Conservation (phyloP, 257 asterid genomes). For the Solanum boliviense region DNA sequence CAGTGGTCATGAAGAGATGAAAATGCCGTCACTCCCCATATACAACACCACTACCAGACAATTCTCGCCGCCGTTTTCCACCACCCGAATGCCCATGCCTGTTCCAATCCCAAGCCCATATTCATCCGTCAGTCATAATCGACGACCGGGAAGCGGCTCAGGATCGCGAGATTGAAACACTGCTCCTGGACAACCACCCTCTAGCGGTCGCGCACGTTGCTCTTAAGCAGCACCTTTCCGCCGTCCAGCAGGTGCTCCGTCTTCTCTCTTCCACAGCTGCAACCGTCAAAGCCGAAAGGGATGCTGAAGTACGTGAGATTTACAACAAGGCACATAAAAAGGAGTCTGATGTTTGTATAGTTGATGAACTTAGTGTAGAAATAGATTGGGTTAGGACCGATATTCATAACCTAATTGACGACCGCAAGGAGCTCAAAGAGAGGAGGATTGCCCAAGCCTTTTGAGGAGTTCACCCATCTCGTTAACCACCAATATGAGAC, state of each 20-base stretch:
- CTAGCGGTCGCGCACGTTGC: conserved; percentile 57
- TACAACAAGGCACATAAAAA: conserved; percentile 40
- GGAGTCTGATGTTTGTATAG: conserved; percentile 54
- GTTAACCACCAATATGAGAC: not conserved
- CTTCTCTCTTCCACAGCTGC: conserved; percentile 46
- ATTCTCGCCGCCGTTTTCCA: conserved; percentile 8
- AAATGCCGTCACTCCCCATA: not conserved
- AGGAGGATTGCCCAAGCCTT: not conserved
- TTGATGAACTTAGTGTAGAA: conserved; percentile 25
- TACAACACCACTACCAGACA: conserved; percentile 10
- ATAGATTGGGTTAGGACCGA: conserved; percentile 42
- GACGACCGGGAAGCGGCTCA: conserved; percentile 44
- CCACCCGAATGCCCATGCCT: conserved; percentile 8
- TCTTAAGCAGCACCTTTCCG: conserved; percentile 45
- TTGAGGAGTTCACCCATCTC: not conserved
- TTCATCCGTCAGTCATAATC: conserved; percentile 7
- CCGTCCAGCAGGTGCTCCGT: conserved; percentile 55
- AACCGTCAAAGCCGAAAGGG: conserved; percentile 51
- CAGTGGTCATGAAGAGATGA: conserved; percentile 7
- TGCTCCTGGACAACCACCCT: conserved; percentile 68
- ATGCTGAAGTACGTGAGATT: conserved; percentile 59
- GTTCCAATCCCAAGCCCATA: not conserved
- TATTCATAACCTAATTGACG: conserved; percentile 30
- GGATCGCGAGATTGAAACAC: conserved; percentile 46
- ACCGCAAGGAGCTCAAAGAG: conserved; percentile 26